phyloP scores from a whole-genome alignment of 352 stramenopile species.

The Globisporangium ultimum region DNA sequence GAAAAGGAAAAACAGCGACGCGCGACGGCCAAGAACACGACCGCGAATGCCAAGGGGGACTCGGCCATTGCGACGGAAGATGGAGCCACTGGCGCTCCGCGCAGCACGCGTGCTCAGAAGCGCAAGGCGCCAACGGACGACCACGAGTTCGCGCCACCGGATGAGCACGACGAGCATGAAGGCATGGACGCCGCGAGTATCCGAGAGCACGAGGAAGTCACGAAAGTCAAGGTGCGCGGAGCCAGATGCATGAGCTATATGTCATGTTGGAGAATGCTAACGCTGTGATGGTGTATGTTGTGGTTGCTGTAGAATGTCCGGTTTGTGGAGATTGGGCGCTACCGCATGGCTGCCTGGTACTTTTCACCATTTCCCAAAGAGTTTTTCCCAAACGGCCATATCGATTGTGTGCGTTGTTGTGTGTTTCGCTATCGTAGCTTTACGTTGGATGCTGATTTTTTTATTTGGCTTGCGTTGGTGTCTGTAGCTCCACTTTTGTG shows the following conservation, averaged over 20 bases:
- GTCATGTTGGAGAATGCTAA: neutral
- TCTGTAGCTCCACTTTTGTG: slow-evolving; percentile 83
- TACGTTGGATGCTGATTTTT: neutral
- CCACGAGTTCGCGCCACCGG: slow-evolving; percentile 81
- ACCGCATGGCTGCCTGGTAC: slow-evolving; percentile 96
- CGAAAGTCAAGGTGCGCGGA: slow-evolving; percentile 88
- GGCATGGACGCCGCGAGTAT: slow-evolving; percentile 97
- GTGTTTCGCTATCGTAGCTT: neutral
- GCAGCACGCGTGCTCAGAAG: slow-evolving; percentile 67
- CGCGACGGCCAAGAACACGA: slow-evolving; percentile 20
- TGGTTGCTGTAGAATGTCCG: slow-evolving; percentile 90
- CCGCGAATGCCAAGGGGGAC: slow-evolving; percentile 4
- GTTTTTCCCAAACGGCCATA: slow-evolving; percentile 82
- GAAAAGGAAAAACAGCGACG: slow-evolving; percentile 61
- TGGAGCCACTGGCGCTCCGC: neutral
- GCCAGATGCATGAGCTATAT: neutral
- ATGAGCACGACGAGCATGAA: slow-evolving; percentile 97
- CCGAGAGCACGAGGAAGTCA: slow-evolving; percentile 97
- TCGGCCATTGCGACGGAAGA: slow-evolving; percentile 19
- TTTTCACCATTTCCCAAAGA: slow-evolving; percentile 98
- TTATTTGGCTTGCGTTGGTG: neutral
- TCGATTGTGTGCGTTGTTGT: slow-evolving; percentile 64
- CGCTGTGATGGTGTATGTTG: neutral
- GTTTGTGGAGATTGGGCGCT: slow-evolving; percentile 92
- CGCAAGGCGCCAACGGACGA: slow-evolving; percentile 54